Conservation (phyloP, 1,284 basidiomycete genomes). For the Leccinum angustisporum region DNA sequence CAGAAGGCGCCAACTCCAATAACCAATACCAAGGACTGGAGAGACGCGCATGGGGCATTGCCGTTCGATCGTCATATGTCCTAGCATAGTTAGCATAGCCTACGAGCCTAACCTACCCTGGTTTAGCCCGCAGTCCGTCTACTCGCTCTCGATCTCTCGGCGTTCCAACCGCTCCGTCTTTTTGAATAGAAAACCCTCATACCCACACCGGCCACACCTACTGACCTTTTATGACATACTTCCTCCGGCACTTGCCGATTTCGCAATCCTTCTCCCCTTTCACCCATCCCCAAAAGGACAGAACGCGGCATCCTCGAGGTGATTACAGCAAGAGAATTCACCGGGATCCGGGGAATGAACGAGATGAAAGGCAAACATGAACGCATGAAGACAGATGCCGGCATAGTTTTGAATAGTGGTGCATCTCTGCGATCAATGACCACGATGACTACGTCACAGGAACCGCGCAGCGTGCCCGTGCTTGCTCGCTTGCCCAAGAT, state of each 20-base stretch:
- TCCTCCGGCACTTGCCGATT: neutral
- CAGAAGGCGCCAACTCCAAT: neutral
- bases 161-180: neutral
- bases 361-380: neutral
- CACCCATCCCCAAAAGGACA: neutral
- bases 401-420: constrained; percentile 3
- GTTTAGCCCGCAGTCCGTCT: neutral
- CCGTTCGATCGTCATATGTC: neutral
- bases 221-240: neutral
- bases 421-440: constrained; percentile 7
- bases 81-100: neutral
- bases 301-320: constrained; percentile 32
- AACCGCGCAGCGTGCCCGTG: constrained; percentile 12
- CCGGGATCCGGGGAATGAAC: constrained; percentile 7
- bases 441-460: constrained; percentile 29
- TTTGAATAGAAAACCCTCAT: constrained; percentile 8
- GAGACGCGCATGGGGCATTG: neutral
- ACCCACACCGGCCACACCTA: constrained; percentile 15
- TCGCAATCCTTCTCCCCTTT: neutral
- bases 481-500: neutral
- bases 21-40: neutral
- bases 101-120: neutral
- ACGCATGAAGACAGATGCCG: constrained; percentile 11
- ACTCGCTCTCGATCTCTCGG: neutral
- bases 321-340: constrained; percentile 27